A percentile compares a stretch with the other conserved stretches of the same genome.
Evolutionary conservation across 495 filamentous ascomycete genomes (phyloP).

Genomic region (Chaetomium tenue): DNA sequence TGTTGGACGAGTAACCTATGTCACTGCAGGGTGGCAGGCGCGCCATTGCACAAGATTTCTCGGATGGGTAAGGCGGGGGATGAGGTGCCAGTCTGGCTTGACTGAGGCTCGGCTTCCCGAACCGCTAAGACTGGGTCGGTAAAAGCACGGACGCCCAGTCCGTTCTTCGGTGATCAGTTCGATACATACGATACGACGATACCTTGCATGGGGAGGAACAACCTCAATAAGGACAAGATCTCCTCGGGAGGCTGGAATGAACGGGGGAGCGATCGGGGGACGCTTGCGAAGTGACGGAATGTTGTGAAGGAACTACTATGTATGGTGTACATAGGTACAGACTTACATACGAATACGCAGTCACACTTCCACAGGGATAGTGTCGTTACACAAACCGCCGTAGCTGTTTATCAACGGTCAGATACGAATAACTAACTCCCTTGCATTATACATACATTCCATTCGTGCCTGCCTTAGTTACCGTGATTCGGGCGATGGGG

Average conservation of each 20-base stretch:
- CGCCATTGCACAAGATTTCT: background rate
- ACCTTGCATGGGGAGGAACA: background rate
- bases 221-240: conserved; percentile 7
- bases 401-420: background rate
- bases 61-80: conserved; percentile 7
- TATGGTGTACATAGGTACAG: too few species aligned
- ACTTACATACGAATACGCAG: too few species aligned
- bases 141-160: conserved; percentile 4
- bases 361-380: background rate
- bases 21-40: background rate
- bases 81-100: conserved; percentile 12
- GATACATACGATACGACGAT: background rate
- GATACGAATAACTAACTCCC: background rate
- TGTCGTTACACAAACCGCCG: background rate
- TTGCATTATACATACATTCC: background rate
- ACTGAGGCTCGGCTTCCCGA: conserved; percentile 28
- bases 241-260: background rate
- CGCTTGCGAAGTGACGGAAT: background rate
- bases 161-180: background rate
- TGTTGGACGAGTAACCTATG: conserved; percentile 3
- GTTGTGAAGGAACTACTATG: too few species aligned
- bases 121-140: conserved; percentile 20
- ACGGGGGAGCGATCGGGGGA: background rate
- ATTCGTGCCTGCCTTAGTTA: background rate
- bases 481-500: background rate